Conservation (phyloP, 805 yeast genomes). For the Ogataea dorogensis region DNA sequence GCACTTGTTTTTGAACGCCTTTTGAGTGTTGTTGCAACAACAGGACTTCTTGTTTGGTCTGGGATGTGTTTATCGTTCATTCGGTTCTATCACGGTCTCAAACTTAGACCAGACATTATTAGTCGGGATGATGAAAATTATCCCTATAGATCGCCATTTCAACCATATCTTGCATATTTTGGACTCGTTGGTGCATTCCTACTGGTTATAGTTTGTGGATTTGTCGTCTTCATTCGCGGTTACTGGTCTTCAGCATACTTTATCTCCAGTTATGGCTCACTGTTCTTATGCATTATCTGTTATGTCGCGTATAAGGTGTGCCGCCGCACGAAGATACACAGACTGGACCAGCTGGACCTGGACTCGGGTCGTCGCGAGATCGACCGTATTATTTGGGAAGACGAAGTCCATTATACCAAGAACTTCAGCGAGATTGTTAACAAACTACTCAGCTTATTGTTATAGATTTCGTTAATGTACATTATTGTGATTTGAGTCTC, state of each 20-base stretch:
- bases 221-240: conserved; percentile 46
- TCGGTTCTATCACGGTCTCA: conserved; percentile 53
- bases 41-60: conserved; percentile 78
- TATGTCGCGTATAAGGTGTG: conserved; percentile 51
- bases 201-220: conserved; percentile 49
- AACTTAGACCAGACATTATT: conserved; percentile 54
- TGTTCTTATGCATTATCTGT: conserved; percentile 43
- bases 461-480: conserved; percentile 16
- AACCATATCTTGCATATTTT: conserved; percentile 51
- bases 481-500: conserved; percentile 31
- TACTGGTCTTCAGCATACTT: conserved; percentile 51
- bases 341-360: conserved; percentile 72
- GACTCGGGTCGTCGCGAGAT: conserved; percentile 84
- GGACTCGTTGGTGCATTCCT: conserved; percentile 45
- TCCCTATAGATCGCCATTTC: conserved; percentile 55
- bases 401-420: conserved; percentile 44
- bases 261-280: conserved; percentile 53
- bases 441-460: conserved; percentile 21
- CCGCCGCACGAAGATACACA: conserved; percentile 61
- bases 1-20: conserved; percentile 64
- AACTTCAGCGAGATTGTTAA: conserved; percentile 33
- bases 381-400: conserved; percentile 81
- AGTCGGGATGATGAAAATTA: conserved; percentile 52
- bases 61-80: conserved; percentile 59
- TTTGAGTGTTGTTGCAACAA: conserved; percentile 65